phyloP scores from a whole-genome alignment of 306 rosid species.

The Acacia crassicarpa region DNA sequence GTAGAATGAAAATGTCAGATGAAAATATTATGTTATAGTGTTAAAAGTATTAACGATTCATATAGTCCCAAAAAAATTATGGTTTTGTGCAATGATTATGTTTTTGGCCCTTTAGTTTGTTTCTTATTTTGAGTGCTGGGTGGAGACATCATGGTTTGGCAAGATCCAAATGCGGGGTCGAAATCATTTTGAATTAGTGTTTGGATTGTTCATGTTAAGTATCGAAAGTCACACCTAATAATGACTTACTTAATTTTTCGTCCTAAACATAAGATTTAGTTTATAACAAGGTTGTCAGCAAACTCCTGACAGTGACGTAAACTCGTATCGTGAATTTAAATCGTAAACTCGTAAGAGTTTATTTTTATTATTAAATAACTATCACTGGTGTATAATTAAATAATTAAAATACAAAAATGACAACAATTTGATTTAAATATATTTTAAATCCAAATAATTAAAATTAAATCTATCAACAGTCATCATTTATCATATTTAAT shows the following conservation, averaged over 20 bases:
- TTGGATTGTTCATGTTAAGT: not conserved
- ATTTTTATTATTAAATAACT: no score
- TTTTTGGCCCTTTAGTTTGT: not conserved
- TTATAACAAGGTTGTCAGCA: no score
- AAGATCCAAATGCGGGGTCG: not conserved
- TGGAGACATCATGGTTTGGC: not conserved
- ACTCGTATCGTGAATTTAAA: no score
- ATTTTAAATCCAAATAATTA: no score
- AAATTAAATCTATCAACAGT: no score
- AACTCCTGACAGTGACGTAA: no score
- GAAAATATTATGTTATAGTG: not conserved
- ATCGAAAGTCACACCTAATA: not conserved
- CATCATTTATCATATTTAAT: no score
- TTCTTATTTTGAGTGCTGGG: not conserved
- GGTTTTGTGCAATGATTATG: not conserved
- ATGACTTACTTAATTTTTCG: no score
- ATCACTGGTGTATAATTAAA: no score
- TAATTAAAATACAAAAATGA: no score
- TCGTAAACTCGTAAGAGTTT: no score
- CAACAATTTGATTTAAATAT: no score
- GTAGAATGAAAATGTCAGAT: not conserved
- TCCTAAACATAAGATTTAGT: not conserved
- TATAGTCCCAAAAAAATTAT: not conserved
- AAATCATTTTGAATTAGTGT: not conserved
- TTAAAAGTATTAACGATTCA: not conserved